phyloP scores from a whole-genome alignment of 257 asterid species.

The Primulina tabacum region DNA sequence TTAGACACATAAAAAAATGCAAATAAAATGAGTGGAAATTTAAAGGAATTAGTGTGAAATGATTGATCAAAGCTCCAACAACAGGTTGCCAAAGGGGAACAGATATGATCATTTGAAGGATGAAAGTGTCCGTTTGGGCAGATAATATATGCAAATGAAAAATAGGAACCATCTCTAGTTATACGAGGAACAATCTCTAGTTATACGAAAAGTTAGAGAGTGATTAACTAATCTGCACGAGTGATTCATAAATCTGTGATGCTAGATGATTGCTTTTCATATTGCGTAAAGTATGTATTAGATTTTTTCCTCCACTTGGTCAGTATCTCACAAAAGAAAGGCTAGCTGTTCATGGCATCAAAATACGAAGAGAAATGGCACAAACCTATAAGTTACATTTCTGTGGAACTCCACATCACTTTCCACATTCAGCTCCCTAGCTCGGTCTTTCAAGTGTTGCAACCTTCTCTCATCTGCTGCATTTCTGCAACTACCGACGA shows the following conservation, averaged over 20 bases:
- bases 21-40: background rate
- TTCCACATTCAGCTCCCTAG: conserved; percentile 66
- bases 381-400: conserved; percentile 80
- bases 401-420: conserved; percentile 82
- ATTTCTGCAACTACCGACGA: conserved; percentile 96
- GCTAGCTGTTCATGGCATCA: background rate
- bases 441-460: conserved; percentile 69
- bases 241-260: background rate
- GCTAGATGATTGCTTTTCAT: background rate
- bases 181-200: background rate
- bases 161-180: background rate
- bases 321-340: conserved; percentile 4
- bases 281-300: no score
- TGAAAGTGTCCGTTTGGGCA: background rate
- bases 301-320: background rate
- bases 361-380: conserved; percentile 11
- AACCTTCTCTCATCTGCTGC: conserved; percentile 89
- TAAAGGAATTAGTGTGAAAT: background rate
- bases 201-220: background rate
- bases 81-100: background rate
- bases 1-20: background rate
- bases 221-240: background rate
- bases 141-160: background rate
- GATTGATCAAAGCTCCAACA: background rate
- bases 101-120: background rate